A percentile compares a stretch with the other conserved stretches of the same genome.
Conservation (phyloP, 257 asterid genomes). For the Solanum pennellii region DNA sequence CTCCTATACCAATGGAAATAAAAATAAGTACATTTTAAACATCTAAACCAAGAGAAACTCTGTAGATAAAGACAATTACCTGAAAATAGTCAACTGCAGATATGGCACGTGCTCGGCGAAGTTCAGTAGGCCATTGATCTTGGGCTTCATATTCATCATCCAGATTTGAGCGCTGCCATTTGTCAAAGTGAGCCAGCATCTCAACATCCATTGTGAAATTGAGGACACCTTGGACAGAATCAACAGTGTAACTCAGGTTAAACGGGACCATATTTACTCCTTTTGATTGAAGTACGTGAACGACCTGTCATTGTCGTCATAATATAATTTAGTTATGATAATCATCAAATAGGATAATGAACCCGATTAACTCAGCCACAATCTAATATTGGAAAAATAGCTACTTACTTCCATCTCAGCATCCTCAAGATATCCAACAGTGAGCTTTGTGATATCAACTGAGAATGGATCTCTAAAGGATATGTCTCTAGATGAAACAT, state of each 20-base stretch:
- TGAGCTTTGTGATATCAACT: slow-evolving; percentile 57
- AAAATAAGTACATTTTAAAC: background rate
- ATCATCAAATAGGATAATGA: background rate
- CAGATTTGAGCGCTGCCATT: slow-evolving; percentile 74
- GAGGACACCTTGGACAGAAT: slow-evolving; percentile 80
- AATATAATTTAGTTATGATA: background rate
- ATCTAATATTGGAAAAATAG: background rate
- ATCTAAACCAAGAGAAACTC: background rate
- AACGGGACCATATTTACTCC: slow-evolving; percentile 82
- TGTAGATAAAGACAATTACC: slow-evolving; percentile 19
- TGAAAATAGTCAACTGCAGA: slow-evolving; percentile 91
- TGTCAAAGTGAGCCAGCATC: slow-evolving; percentile 87
- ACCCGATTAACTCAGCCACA: background rate
- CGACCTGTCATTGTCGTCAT: slow-evolving; percentile 32
- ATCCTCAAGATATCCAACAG: slow-evolving; percentile 85
- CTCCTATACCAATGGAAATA: background rate
- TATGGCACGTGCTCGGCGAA: slow-evolving; percentile 79
- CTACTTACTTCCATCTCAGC: slow-evolving; percentile 80
- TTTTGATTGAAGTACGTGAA: slow-evolving; percentile 48
- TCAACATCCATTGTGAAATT: slow-evolving; percentile 95
- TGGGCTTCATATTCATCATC: slow-evolving; percentile 91
- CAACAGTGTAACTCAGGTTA: slow-evolving; percentile 70
- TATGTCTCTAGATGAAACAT: slow-evolving; percentile 63
- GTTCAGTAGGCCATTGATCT: slow-evolving; percentile 95
- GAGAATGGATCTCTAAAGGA: slow-evolving; percentile 60